A percentile compares a stretch with the other conserved stretches of the same genome.
Evolutionary conservation across 1,139 yeast species (phyloP).

Genomic region (Saccharomyces hybrid): DNA sequence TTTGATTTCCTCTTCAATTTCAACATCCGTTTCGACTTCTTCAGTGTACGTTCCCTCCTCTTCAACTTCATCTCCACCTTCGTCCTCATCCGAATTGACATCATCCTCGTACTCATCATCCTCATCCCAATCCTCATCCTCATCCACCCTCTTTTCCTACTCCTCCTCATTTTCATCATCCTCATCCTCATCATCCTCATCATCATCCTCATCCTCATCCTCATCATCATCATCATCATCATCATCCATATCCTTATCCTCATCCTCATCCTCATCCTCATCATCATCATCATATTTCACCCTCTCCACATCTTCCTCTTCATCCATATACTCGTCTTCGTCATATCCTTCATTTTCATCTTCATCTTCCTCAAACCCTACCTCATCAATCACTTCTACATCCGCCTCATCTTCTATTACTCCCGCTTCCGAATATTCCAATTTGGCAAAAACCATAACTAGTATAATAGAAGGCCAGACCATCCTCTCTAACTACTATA

Average conservation of each 20-base stretch:
- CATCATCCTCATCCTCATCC: conserved; percentile 16
- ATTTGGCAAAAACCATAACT: conserved; percentile 17
- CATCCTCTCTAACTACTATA: conserved; percentile 28
- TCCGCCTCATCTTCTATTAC: conserved; percentile 4
- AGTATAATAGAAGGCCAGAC: conserved; percentile 30
- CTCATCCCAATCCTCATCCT: conserved; percentile 5
- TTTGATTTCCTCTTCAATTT: conserved; percentile 9
- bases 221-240: conserved; percentile 23
- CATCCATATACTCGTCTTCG: conserved; percentile 11
- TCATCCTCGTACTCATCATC: conserved; percentile 7
- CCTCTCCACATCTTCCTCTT: conserved; percentile 7
- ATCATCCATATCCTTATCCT: conserved; percentile 8
- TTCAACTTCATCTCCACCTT: conserved; percentile 8
- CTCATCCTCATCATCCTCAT: neutral
- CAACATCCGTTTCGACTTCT: conserved; percentile 14
- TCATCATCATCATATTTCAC: conserved; percentile 14
- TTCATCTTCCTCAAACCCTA: conserved; percentile 24
- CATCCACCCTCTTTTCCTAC: conserved; percentile 10
- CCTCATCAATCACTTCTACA: conserved; percentile 2
- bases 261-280: conserved; percentile 4
- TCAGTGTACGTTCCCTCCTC: conserved; percentile 7
- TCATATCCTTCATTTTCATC: conserved; percentile 17
- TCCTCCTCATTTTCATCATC: conserved; percentile 7
- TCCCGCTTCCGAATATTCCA: conserved; percentile 1
- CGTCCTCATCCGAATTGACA: conserved; percentile 8